Evolutionary conservation across 208 protist species (phyloP).

Genomic region (Jaenimonas drosophilae): DNA sequence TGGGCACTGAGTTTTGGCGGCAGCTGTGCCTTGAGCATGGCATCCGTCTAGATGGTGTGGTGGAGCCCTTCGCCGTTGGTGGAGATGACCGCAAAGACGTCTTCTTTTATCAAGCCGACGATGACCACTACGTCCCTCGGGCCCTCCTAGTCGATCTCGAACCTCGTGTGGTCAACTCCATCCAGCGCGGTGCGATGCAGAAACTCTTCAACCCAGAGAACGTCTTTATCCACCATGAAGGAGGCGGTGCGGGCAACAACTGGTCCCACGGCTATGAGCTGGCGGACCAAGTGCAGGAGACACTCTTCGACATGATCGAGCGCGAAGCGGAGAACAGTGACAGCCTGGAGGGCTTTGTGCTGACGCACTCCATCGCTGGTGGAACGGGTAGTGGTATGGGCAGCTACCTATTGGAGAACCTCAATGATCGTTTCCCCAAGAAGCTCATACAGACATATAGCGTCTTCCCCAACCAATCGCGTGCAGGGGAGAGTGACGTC

Average conservation of each 20-base stretch:
- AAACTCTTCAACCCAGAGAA: slow-evolving; percentile 99
- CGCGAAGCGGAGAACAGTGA: slow-evolving; percentile 99
- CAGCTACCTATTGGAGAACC: slow-evolving; percentile 96
- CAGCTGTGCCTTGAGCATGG: slow-evolving; percentile 98
- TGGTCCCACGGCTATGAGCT: slow-evolving; percentile 96
- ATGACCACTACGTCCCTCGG: slow-evolving; percentile 99
- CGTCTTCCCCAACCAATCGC: slow-evolving; percentile 95
- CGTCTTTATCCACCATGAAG: slow-evolving; percentile 93
- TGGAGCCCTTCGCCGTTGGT: slow-evolving; percentile 91
- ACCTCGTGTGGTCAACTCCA: slow-evolving; percentile 95
- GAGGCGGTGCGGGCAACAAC: slow-evolving; percentile 99
- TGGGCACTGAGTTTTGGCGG: slow-evolving; percentile 99
- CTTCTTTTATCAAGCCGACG: slow-evolving; percentile 99
- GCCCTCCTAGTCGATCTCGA: slow-evolving; percentile 99
- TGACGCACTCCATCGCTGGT: slow-evolving; percentile 99
- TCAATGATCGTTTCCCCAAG: slow-evolving; percentile 98
- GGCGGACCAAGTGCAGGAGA: slow-evolving; percentile 88
- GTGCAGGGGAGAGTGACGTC: slow-evolving; percentile 86
- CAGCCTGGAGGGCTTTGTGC: slow-evolving; percentile 97
- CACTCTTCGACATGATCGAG: slow-evolving; percentile 99
- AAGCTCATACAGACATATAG: slow-evolving; percentile 99
- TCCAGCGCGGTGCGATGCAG: slow-evolving; percentile 87
- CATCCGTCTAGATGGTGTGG: slow-evolving; percentile 92
- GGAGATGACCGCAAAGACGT: slow-evolving; percentile 99
- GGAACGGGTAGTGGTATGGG: slow-evolving; percentile 99